A percentile compares a stretch with the other conserved stretches of the same genome.
These are phyloP conservation scores for Polytrichum formosum DNA, from an alignment of 225 moss, liverwort and hornwort genomes.

Conservation along the genomic window DNA sequence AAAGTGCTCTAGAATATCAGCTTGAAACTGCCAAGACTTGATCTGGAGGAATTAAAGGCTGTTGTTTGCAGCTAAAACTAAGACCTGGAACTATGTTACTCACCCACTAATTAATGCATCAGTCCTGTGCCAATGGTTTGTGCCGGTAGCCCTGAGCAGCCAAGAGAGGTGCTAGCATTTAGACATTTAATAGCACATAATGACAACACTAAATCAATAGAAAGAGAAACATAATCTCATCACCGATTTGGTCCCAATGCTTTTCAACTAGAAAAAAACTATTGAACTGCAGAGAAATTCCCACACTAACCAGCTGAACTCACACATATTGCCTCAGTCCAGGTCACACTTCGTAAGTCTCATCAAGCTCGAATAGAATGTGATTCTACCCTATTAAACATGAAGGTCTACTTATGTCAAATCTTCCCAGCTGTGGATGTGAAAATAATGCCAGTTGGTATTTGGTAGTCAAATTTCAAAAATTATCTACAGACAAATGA, in stretches of 20 bases:
- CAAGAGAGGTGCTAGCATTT: constrained; percentile 9
- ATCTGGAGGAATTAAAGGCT: not conserved
- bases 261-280: too few species aligned
- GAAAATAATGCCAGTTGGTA: too few species aligned
- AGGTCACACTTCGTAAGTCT: not conserved
- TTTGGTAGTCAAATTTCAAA: too few species aligned
- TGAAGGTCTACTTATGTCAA: not conserved
- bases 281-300: constrained; percentile 1
- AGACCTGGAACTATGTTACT: constrained; percentile 10
- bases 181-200: not conserved
- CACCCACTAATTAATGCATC: constrained; percentile 13
- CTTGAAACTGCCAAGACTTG: not conserved
- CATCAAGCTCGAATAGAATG: not conserved
- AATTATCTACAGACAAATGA: too few species aligned
- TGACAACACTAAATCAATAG: not conserved
- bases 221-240: too few species aligned
- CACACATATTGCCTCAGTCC: not conserved
- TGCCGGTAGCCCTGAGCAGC: constrained; percentile 2
- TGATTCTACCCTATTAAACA: not conserved
- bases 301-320: not conserved
- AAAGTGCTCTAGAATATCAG: not conserved
- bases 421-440: too few species aligned
- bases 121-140: constrained; percentile 15
- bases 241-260: too few species aligned
- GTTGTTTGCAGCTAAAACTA: constrained; percentile 1